phyloP scores from a whole-genome alignment of 805 yeast genomes.

The Kazachstania psychrophila region DNA sequence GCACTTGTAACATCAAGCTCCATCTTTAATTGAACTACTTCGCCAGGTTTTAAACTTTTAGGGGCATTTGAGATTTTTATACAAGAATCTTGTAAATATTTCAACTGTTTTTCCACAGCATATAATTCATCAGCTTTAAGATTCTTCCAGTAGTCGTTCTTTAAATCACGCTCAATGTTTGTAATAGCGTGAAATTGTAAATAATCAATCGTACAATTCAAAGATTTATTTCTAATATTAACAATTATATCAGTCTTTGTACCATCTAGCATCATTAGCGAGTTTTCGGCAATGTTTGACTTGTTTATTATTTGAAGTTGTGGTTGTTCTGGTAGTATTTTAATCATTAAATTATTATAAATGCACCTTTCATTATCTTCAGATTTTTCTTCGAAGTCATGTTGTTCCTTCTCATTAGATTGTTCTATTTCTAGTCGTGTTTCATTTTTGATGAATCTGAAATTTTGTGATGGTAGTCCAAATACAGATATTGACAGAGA shows the following conservation, averaged over 20 bases:
- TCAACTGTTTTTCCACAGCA: conserved; percentile 20
- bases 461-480: conserved; percentile 14
- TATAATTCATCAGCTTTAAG: conserved; percentile 22
- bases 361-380: neutral
- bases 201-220: conserved; percentile 20
- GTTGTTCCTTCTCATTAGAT: neutral
- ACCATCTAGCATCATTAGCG: conserved; percentile 28
- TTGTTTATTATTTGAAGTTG: conserved; percentile 21
- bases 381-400: neutral
- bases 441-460: conserved; percentile 12
- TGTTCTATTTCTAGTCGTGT: neutral
- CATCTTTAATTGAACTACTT: conserved; percentile 15
- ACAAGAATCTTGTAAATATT: conserved; percentile 17
- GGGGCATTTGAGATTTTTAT: conserved; percentile 16
- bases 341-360: conserved; percentile 8
- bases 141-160: conserved; percentile 25
- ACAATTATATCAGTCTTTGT: conserved; percentile 16
- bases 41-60: conserved; percentile 16
- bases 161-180: conserved; percentile 18
- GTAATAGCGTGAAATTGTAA: conserved; percentile 17
- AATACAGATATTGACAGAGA: conserved; percentile 18
- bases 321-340: conserved; percentile 26
- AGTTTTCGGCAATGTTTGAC: conserved; percentile 17
- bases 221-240: conserved; percentile 22
- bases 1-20: conserved; percentile 19